Percentiles rank a stretch among this genome's conserved stretches.
These are phyloP conservation scores for Phaeolepiota aurea DNA, from an alignment of 768 basidiomycete species.

Conservation along the genomic window DNA sequence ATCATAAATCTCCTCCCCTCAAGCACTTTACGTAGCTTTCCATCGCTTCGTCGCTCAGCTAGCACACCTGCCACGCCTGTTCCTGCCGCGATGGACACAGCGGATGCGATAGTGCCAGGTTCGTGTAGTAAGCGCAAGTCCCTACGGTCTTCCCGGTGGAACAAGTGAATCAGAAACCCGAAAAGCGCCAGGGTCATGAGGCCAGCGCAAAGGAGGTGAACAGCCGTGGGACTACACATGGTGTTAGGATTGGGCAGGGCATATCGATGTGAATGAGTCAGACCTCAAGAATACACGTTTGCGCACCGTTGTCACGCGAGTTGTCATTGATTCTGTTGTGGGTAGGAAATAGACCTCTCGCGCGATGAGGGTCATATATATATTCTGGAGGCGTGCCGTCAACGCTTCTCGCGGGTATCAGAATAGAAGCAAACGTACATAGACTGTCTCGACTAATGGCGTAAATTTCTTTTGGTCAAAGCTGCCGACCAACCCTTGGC, in stretches of 20 bases:
- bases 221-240: slow-evolving; percentile 28
- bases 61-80: slow-evolving; percentile 29
- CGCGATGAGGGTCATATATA: slow-evolving; percentile 42
- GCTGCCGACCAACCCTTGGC: slow-evolving; percentile 26
- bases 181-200: slow-evolving; percentile 37
- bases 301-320: slow-evolving; percentile 34
- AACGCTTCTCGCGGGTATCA: not conserved
- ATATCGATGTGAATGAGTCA: slow-evolving; percentile 1
- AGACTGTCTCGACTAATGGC: slow-evolving; percentile 30
- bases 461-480: slow-evolving; percentile 30
- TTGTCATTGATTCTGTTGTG: slow-evolving; percentile 21
- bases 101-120: slow-evolving; percentile 50
- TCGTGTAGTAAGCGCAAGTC: slow-evolving; percentile 35
- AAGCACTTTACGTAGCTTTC: not conserved
- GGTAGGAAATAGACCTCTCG: slow-evolving; percentile 42
- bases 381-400: slow-evolving; percentile 18
- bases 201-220: slow-evolving; percentile 31
- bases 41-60: not conserved
- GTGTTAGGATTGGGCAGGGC: not conserved
- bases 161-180: slow-evolving; percentile 34
- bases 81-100: slow-evolving; percentile 44
- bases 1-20: not conserved
- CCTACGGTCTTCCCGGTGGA: slow-evolving; percentile 36
- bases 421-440: slow-evolving; percentile 28
- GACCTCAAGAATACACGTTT: slow-evolving; percentile 44